phyloP scores from a whole-genome alignment of 768 basidiomycete genomes.

The Phaeotremella fagi region DNA sequence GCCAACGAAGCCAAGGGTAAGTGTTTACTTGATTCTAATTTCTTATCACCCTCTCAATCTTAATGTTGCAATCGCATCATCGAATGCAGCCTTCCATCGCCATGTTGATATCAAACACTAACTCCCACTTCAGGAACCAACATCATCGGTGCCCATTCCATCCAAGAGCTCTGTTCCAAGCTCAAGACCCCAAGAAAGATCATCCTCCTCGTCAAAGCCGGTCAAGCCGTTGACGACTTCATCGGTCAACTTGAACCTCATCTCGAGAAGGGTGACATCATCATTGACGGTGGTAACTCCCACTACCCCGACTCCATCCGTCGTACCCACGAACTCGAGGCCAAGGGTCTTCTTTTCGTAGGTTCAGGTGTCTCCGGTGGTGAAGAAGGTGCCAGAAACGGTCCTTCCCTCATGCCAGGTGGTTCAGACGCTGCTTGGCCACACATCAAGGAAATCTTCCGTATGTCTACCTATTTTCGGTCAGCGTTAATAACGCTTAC shows the following conservation, averaged over 20 bases:
- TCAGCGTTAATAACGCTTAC: background rate
- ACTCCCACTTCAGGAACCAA: conserved; percentile 68
- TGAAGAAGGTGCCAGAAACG: conserved; percentile 95
- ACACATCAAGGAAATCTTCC: conserved; percentile 96
- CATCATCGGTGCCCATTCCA: conserved; percentile 86
- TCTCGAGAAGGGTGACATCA: conserved; percentile 93
- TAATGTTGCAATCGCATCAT: too few species aligned
- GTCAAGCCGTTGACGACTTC: conserved; percentile 90
- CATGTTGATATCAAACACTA: too few species aligned
- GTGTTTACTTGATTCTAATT: conserved; percentile 33
- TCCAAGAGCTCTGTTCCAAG: conserved; percentile 83
- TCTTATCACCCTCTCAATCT: background rate
- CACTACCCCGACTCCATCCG: conserved; percentile 98
- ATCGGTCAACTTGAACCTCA: conserved; percentile 80
- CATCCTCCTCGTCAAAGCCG: conserved; percentile 97
- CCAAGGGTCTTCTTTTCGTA: conserved; percentile 92
- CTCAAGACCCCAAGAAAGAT: conserved; percentile 95
- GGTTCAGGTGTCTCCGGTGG: conserved; percentile 99
- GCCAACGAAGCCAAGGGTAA: conserved; percentile 95
- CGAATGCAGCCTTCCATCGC: too few species aligned
- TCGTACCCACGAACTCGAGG: conserved; percentile 83
- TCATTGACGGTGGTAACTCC: conserved; percentile 99
- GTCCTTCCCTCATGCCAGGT: conserved; percentile 99
- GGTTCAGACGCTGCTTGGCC: conserved; percentile 93
- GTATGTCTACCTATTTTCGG: conserved; percentile 14